Percentiles rank a stretch among this genome's conserved stretches.
These are phyloP conservation scores for Rheum nobile DNA, from an alignment of 148 eudicot species.

Conservation along the genomic window DNA sequence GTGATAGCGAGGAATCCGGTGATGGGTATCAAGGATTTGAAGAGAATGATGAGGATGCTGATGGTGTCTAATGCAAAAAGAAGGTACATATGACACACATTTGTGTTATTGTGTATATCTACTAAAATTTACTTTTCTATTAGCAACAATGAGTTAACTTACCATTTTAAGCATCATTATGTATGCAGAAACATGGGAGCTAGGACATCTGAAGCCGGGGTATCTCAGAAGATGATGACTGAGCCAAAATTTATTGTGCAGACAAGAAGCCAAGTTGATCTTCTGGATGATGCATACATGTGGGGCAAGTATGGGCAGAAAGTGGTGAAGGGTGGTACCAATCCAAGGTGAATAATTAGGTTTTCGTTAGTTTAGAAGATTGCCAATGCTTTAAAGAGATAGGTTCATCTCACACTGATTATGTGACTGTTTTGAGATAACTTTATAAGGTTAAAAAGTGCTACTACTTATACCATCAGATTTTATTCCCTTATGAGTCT, in stretches of 20 bases:
- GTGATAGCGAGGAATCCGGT: slow-evolving; percentile 31
- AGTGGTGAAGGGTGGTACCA: slow-evolving; percentile 83
- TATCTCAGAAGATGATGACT: slow-evolving; percentile 43
- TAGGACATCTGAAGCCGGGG: slow-evolving; percentile 20
- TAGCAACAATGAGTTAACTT: neutral
- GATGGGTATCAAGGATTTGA: slow-evolving; percentile 19
- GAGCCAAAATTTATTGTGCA: slow-evolving; percentile 80
- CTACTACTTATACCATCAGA: neutral
- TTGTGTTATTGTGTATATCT: no score
- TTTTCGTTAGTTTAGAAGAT: neutral
- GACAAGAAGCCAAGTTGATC: slow-evolving; percentile 91
- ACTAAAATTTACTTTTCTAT: no score
- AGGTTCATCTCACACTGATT: neutral
- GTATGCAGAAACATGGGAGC: slow-evolving; percentile 39
- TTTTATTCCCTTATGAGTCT: neutral
- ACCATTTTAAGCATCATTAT: neutral
- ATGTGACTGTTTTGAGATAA: neutral
- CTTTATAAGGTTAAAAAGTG: neutral
- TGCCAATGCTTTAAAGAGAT: neutral
- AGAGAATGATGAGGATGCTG: slow-evolving; percentile 29
- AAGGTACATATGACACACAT: slow-evolving; percentile 29
- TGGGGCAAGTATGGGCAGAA: slow-evolving; percentile 99
- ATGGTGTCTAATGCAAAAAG: slow-evolving; percentile 47
- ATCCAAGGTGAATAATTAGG: slow-evolving; percentile 54
- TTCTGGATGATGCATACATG: slow-evolving; percentile 84